Percentiles rank a stretch among this genome's conserved stretches.
Evolutionary conservation across 1,139 yeast species (phyloP).

Genomic region (Geotrichum cucujoidarum): DNA sequence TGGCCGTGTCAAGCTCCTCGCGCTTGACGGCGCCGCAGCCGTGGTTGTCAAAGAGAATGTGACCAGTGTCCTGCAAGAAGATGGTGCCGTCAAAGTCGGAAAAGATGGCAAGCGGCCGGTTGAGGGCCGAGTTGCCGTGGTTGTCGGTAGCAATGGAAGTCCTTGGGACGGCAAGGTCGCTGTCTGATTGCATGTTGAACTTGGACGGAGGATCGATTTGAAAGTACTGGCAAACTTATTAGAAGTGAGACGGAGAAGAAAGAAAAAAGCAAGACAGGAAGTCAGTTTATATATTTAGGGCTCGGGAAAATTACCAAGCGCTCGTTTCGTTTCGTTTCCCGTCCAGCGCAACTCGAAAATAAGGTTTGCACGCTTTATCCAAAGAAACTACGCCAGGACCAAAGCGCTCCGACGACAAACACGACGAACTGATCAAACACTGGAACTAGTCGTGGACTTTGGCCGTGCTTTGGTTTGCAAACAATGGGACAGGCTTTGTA

Average conservation of each 20-base stretch:
- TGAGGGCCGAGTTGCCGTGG: slow-evolving; percentile 18
- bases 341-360: too few relatives aligned
- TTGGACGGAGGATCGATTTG: neutral
- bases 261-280: neutral
- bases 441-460: too few relatives aligned
- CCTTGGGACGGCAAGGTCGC: neutral
- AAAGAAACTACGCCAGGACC: too few relatives aligned
- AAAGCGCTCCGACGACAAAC: too few relatives aligned
- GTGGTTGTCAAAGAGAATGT: slow-evolving; percentile 41
- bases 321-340: too few relatives aligned
- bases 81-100: slow-evolving; percentile 46
- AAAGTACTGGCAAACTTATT: neutral
- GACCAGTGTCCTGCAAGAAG: slow-evolving; percentile 45
- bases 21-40: slow-evolving; percentile 43
- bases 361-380: too few relatives aligned
- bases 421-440: too few relatives aligned
- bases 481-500: too few relatives aligned
- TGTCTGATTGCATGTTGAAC: neutral
- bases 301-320: too few relatives aligned
- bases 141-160: slow-evolving; percentile 15
- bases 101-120: slow-evolving; percentile 37
- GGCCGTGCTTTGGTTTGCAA: too few relatives aligned
- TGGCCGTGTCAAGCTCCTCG: slow-evolving; percentile 37
- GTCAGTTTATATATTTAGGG: neutral
- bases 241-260: neutral